Evolutionary conservation across 2,329 filamentous ascomycete species (phyloP).

Genomic region (Botrytis deweyae): DNA sequence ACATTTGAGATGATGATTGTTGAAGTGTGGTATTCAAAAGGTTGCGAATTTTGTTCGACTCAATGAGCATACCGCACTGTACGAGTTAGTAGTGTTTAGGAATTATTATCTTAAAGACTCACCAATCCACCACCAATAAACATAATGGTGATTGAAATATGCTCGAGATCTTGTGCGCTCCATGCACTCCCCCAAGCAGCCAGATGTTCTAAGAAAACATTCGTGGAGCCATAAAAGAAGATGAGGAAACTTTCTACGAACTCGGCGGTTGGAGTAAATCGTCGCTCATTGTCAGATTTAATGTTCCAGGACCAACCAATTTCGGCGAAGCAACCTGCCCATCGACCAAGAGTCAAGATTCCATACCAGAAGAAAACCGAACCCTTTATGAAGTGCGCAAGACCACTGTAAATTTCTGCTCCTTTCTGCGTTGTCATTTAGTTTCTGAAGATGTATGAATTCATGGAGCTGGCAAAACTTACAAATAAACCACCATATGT

Average conservation of each 20-base stretch:
- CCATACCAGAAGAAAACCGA: constrained; percentile 95
- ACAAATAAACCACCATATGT: constrained; percentile 84
- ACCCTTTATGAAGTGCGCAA: constrained; percentile 93
- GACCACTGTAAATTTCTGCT: constrained; percentile 67
- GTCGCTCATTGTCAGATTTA: constrained; percentile 51
- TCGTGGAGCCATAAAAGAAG: constrained; percentile 83
- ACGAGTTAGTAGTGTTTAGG: constrained; percentile 7
- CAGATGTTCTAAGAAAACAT: constrained; percentile 90
- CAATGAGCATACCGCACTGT: constrained; percentile 79
- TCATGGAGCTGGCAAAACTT: constrained; percentile 44
- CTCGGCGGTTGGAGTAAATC: constrained; percentile 73
- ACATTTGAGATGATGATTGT: constrained; percentile 37
- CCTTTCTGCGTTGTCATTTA: constrained; percentile 54
- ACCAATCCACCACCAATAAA: constrained; percentile 91
- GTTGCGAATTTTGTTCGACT: constrained; percentile 68
- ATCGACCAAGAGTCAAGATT: constrained; percentile 80
- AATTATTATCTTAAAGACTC: constrained; percentile 42
- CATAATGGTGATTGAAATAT: constrained; percentile 86
- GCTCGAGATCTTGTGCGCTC: constrained; percentile 80
- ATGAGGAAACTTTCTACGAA: constrained; percentile 89
- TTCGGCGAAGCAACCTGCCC: constrained; percentile 86
- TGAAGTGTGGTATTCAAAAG: constrained; percentile 55
- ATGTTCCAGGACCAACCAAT: constrained; percentile 96
- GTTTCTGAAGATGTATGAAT: neutral
- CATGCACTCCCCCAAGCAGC: constrained; percentile 69